Percentiles rank a stretch among this genome's conserved stretches.
phyloP scores from a whole-genome alignment of 164 flowering plant species.

The Chimonanthus salicifolius region DNA sequence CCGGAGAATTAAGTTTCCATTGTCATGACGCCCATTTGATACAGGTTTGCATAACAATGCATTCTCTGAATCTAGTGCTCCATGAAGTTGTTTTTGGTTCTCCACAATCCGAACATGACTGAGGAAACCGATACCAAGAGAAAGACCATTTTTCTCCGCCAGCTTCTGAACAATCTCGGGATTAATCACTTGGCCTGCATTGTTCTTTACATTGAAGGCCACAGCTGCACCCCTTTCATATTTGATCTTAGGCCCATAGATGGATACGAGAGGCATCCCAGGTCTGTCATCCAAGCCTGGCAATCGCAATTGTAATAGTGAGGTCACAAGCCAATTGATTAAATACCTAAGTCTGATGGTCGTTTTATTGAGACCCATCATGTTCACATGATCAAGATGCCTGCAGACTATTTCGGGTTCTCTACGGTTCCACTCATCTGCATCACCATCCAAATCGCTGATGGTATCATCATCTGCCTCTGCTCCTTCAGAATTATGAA shows the following conservation, averaged over 20 bases:
- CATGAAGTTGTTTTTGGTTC: slow-evolving; percentile 26
- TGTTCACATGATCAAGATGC: slow-evolving; percentile 66
- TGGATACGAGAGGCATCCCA: slow-evolving; percentile 40
- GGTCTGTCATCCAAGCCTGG: slow-evolving; percentile 32
- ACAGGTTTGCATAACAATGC: slow-evolving; percentile 27
- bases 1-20: slow-evolving; percentile 32
- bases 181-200: slow-evolving; percentile 40
- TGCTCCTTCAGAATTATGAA: slow-evolving; percentile 51
- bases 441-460: slow-evolving; percentile 49
- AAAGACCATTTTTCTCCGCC: slow-evolving; percentile 57
- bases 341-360: slow-evolving; percentile 54
- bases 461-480: slow-evolving; percentile 52
- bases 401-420: slow-evolving; percentile 50
- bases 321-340: slow-evolving; percentile 76
- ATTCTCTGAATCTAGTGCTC: slow-evolving; percentile 23
- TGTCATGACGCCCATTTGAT: slow-evolving; percentile 28
- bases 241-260: slow-evolving; percentile 73
- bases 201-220: slow-evolving; percentile 64
- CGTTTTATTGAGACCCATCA: slow-evolving; percentile 63
- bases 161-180: slow-evolving; percentile 69
- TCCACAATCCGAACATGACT: slow-evolving; percentile 37
- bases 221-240: slow-evolving; percentile 65
- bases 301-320: slow-evolving; percentile 52
- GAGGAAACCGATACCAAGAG: slow-evolving; percentile 52
- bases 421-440: slow-evolving; percentile 42